Evolutionary conservation across 2,329 filamentous ascomycete genomes (phyloP).

Genomic region (Paecilomyces dactylethromorphus): DNA sequence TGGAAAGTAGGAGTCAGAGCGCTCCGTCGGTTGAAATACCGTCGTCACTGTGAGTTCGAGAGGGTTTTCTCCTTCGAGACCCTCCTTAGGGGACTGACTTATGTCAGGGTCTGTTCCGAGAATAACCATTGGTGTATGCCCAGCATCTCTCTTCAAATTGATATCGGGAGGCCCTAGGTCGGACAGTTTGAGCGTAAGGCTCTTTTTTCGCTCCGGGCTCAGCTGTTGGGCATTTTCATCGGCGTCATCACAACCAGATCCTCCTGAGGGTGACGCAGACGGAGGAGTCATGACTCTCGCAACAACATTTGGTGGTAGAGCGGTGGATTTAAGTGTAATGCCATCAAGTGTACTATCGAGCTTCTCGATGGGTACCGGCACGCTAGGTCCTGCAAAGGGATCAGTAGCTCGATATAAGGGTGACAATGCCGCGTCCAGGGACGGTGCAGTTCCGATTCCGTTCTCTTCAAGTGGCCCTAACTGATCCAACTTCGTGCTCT

Average conservation of each 20-base stretch:
- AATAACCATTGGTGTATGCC: slow-evolving; percentile 39
- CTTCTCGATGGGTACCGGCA: slow-evolving; percentile 40
- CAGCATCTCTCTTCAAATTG: slow-evolving; percentile 35
- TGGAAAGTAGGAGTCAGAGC: slow-evolving; percentile 35
- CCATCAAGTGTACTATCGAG: slow-evolving; percentile 41
- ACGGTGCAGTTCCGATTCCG: slow-evolving; percentile 20
- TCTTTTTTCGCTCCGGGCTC: slow-evolving; percentile 19
- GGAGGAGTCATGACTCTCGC: slow-evolving; percentile 38
- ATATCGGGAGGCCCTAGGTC: slow-evolving; percentile 32
- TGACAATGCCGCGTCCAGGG: slow-evolving; percentile 35
- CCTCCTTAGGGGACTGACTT: slow-evolving; percentile 18
- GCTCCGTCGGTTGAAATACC: slow-evolving; percentile 29
- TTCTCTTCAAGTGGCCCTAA: slow-evolving; percentile 24
- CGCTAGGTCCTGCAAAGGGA: slow-evolving; percentile 19
- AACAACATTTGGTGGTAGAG: slow-evolving; percentile 35
- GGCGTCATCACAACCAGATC: slow-evolving; percentile 14
- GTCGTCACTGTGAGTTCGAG: slow-evolving; percentile 22
- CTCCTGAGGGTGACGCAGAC: slow-evolving; percentile 22
- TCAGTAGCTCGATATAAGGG: slow-evolving; percentile 29
- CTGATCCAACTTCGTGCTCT: slow-evolving; percentile 21
- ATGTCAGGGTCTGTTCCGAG: slow-evolving; percentile 29
- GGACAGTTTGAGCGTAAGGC: slow-evolving; percentile 28
- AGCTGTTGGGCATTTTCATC: slow-evolving; percentile 13
- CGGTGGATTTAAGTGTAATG: slow-evolving; percentile 41
- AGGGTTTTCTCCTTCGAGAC: slow-evolving; percentile 23